phyloP scores from a whole-genome alignment of 2,329 filamentous ascomycete species.

The Phaeoacremonium minimum region DNA sequence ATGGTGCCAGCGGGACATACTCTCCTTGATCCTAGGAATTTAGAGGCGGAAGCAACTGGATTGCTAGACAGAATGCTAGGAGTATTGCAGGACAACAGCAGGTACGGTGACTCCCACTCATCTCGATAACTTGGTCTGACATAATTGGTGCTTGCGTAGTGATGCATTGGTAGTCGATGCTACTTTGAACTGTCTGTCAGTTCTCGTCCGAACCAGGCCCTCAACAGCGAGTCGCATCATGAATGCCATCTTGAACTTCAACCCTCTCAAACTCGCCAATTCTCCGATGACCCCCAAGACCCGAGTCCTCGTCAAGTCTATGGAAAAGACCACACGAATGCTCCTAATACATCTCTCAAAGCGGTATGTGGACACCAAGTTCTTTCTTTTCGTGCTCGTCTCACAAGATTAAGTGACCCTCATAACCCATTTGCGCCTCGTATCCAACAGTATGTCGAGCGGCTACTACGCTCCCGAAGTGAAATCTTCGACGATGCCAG shows the following conservation, averaged over 20 bases:
- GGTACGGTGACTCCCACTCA: constrained; percentile 45
- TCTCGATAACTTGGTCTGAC: constrained; percentile 13
- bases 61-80: constrained; percentile 83
- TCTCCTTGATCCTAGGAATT: constrained; percentile 69
- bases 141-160: constrained; percentile 37
- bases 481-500: constrained; percentile 76
- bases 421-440: constrained; percentile 70
- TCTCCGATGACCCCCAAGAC: constrained; percentile 72
- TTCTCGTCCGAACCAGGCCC: constrained; percentile 77
- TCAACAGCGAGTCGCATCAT: constrained; percentile 81
- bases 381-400: constrained; percentile 1
- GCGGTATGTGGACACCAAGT: constrained; percentile 44
- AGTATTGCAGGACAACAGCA: constrained; percentile 80
- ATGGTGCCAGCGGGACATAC: constrained; percentile 82
- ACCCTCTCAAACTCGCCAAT: constrained; percentile 77
- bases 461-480: constrained; percentile 70
- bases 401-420: constrained; percentile 57
- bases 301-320: constrained; percentile 82
- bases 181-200: constrained; percentile 82
- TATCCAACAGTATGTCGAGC: constrained; percentile 84
- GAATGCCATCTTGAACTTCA: constrained; percentile 82
- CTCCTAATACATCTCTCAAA: constrained; percentile 80
- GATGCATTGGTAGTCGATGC: constrained; percentile 87
- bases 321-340: constrained; percentile 88
- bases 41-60: constrained; percentile 91